Base-by-base conservation (phyloP, 176 grass and related monocot species). In the Eremochloa ophiuroides region DNA sequence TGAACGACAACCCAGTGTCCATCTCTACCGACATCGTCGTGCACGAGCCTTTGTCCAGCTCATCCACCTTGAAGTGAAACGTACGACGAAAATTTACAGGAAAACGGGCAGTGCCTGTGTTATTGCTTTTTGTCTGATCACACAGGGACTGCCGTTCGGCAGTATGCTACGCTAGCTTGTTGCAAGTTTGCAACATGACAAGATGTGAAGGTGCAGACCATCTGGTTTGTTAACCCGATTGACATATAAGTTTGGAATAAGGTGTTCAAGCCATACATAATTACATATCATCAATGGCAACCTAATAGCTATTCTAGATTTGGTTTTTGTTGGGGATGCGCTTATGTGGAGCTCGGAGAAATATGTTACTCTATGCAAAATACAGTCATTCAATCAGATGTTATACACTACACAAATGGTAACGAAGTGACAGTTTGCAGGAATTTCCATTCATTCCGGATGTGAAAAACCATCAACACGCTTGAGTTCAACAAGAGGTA, bases 21-120 rank as follows among this genome's bases (percentile, higher is more conserved):
- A 22, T 97, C 69, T 92, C 87, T 31, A 92, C 85, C 58, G 87
- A 85, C 77, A 82, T 87, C 15, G 83, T 97, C 22, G 85, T 94
- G 63, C 89, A 97, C 27, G 94, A 97, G 68, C 69, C 91, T 4
- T 61, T 94, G 23, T 86, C 79, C 30, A 29, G 20, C 66, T 66
- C 89, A 76, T 76, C 91, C 12, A 14, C 64, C 43, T 51, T 51
- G 46, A 47, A 56, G 37, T 17, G 4, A 12, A 12, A 66, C 9
- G 35, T 23, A 62, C 6, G 77, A 55, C 26, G 18, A 12, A 22
- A 15, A 76, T 62, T 13, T 75, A 22, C 22, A 33, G 6, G 64
- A 12, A 23, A 23, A 34, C 65, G 59, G 64, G 71, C 55, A 62
- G 82, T 55, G 87, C 25, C 62, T 70, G 50, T 75, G 64, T 39